Evolutionary conservation across 2,329 filamentous ascomycete species (phyloP).

Genomic region (Fusarium acutatum): DNA sequence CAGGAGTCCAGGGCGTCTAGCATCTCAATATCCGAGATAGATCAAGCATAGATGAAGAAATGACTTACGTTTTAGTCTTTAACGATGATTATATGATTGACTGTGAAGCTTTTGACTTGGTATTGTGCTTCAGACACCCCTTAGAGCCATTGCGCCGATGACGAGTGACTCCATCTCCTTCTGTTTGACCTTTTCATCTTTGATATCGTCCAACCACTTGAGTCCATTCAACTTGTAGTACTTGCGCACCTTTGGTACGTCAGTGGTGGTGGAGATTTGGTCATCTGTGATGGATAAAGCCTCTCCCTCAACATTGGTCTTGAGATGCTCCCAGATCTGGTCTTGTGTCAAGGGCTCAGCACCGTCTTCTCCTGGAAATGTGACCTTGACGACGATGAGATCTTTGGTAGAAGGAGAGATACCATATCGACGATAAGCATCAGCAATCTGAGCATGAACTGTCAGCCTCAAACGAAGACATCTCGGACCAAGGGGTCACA

Average conservation of each 20-base stretch:
- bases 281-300: slow-evolving; percentile 69
- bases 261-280: slow-evolving; percentile 65
- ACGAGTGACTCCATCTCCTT: slow-evolving; percentile 74
- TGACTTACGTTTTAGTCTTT: slow-evolving; percentile 39
- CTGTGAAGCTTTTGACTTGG: not conserved
- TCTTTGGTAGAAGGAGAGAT: slow-evolving; percentile 74
- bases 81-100: not conserved
- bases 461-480: slow-evolving; percentile 8
- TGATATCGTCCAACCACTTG: slow-evolving; percentile 57
- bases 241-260: slow-evolving; percentile 78
- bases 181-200: slow-evolving; percentile 54
- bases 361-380: slow-evolving; percentile 56
- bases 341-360: slow-evolving; percentile 55
- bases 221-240: slow-evolving; percentile 82
- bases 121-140: slow-evolving; percentile 43
- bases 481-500: not conserved
- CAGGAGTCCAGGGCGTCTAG: slow-evolving; percentile 40
- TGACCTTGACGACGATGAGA: slow-evolving; percentile 84
- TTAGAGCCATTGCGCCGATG: slow-evolving; percentile 77
- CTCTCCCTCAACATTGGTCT: slow-evolving; percentile 67
- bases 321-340: slow-evolving; percentile 67
- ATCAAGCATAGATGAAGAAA: slow-evolving; percentile 41
- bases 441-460: slow-evolving; percentile 73
- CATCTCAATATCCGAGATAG: slow-evolving; percentile 38
- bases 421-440: slow-evolving; percentile 90